Evolutionary conservation across 2,329 filamentous ascomycete genomes (phyloP).

Genomic region (Aspergillus sp.): DNA sequence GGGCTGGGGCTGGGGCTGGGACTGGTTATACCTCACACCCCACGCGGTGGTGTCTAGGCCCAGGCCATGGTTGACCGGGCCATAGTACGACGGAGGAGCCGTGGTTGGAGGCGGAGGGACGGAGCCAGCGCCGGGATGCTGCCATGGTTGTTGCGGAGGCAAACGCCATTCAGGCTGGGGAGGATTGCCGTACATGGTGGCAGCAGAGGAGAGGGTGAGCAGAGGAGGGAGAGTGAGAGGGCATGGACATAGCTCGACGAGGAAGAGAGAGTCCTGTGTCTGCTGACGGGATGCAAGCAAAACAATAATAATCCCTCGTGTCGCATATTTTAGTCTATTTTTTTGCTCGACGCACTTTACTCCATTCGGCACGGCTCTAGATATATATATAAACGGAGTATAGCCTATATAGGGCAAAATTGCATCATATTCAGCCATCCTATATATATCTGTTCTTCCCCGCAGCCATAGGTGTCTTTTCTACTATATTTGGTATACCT

Average conservation of each 20-base stretch:
- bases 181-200: conserved; percentile 26
- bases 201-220: too few species aligned
- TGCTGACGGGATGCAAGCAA: too few species aligned
- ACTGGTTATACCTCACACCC: conserved; percentile 36
- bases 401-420: neutral
- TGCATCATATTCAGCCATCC: too few species aligned
- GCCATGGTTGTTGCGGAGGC: conserved; percentile 8
- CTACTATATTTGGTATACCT: too few species aligned
- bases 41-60: conserved; percentile 28
- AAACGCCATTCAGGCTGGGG: conserved; percentile 33
- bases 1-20: too few species aligned
- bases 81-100: conserved; percentile 19
- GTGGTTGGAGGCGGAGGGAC: conserved; percentile 16
- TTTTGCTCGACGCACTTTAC: neutral
- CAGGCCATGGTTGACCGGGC: conserved; percentile 23
- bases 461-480: too few species aligned
- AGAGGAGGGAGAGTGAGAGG: too few species aligned
- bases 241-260: too few species aligned
- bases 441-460: too few species aligned
- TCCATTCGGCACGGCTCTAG: neutral
- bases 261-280: too few species aligned
- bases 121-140: conserved; percentile 15
- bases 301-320: too few species aligned
- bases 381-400: neutral
- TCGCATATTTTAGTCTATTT: neutral